These are phyloP conservation scores for Westerdykella ornata DNA, from an alignment of 2,329 filamentous ascomycete genomes.

Conservation along the genomic window DNA sequence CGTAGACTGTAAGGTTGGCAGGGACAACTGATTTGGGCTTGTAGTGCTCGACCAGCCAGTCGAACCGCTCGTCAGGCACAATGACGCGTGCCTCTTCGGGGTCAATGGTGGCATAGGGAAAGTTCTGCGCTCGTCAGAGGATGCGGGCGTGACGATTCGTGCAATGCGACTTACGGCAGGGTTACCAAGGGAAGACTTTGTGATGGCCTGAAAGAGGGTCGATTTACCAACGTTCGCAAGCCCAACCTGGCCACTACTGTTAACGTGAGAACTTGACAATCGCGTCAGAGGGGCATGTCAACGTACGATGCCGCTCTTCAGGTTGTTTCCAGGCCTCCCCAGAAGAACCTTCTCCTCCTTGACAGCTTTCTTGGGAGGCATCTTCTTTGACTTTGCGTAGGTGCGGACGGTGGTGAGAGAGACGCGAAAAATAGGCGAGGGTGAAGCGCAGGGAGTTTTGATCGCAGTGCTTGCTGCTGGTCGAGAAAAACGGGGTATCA, in stretches of 20 bases:
- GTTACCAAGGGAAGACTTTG: slow-evolving; percentile 94
- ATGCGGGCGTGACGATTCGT: slow-evolving; percentile 2
- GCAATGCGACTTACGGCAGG: slow-evolving; percentile 63
- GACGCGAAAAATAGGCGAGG: slow-evolving; percentile 35
- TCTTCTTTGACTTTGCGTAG: slow-evolving; percentile 62
- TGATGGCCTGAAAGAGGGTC: slow-evolving; percentile 98
- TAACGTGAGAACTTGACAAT: slow-evolving; percentile 36
- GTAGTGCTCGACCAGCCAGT: slow-evolving; percentile 94
- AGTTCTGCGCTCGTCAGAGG: slow-evolving; percentile 59
- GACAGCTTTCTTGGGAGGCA: slow-evolving; percentile 91
- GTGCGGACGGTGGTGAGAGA: slow-evolving; percentile 42
- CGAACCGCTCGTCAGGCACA: slow-evolving; percentile 90
- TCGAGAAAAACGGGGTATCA: slow-evolving; percentile 48
- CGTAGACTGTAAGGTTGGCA: slow-evolving; percentile 95
- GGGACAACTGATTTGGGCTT: slow-evolving; percentile 97
- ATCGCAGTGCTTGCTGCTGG: slow-evolving; percentile 46
- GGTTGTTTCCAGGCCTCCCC: slow-evolving; percentile 91
- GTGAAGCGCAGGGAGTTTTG: slow-evolving; percentile 34
- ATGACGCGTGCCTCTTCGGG: slow-evolving; percentile 97
- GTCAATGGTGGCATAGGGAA: slow-evolving; percentile 98
- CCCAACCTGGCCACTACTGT: slow-evolving; percentile 65
- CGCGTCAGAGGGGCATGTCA: slow-evolving; percentile 41
- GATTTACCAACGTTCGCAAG: slow-evolving; percentile 99
- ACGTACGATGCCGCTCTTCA: slow-evolving; percentile 98
- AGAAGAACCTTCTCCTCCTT: slow-evolving; percentile 94